Percentiles rank a stretch among this genome's conserved stretches.
Conservation (phyloP, 805 yeast species). For the Yarrowia osloensis region DNA sequence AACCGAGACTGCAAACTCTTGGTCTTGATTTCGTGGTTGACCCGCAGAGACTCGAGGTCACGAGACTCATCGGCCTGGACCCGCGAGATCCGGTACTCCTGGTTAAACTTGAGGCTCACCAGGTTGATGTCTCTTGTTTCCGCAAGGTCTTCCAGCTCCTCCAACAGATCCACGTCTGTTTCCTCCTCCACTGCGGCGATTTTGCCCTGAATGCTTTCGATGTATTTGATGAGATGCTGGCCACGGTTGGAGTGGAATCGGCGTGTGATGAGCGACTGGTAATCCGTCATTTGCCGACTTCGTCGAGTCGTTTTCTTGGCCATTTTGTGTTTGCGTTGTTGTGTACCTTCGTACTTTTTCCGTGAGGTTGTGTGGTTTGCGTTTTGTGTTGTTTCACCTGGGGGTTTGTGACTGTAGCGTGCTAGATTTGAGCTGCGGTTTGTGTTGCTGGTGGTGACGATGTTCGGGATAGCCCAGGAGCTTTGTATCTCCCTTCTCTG, state of each 20-base stretch:
- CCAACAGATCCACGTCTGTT: conserved; percentile 21
- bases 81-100: conserved; percentile 8
- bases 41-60: conserved; percentile 1
- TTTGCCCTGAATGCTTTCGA: conserved; percentile 27
- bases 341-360: neutral
- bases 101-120: conserved; percentile 26
- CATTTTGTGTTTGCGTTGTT: neutral
- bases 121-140: conserved; percentile 13
- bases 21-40: conserved; percentile 13
- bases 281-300: conserved; percentile 22
- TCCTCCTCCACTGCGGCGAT: conserved; percentile 25
- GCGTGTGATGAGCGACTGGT: conserved; percentile 4
- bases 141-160: conserved; percentile 23
- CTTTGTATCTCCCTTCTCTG: neutral
- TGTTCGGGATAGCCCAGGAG: neutral
- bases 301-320: conserved; percentile 17
- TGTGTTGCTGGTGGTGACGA: neutral
- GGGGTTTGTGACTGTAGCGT: neutral
- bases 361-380: neutral
- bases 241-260: conserved; percentile 25
- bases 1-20: conserved; percentile 3
- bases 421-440: neutral
- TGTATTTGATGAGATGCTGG: conserved; percentile 24
- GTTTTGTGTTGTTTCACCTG: neutral
- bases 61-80: conserved; percentile 12